phyloP scores from a whole-genome alignment of 169 alveolate species.

The Cryptosporidium canis region DNA sequence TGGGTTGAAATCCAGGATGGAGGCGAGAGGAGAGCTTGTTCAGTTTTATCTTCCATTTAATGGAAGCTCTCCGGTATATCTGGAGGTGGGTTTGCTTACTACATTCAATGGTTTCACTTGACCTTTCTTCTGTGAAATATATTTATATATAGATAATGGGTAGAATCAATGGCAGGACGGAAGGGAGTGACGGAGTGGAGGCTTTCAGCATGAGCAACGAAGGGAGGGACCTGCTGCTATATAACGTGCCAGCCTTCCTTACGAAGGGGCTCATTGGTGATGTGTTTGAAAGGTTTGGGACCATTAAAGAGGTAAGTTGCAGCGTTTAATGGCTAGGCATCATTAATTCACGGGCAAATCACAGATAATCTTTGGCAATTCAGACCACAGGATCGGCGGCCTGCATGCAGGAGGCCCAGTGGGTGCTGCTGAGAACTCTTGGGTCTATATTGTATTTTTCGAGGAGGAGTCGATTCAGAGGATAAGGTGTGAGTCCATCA shows the following conservation, averaged over 20 bases:
- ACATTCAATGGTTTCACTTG: not conserved
- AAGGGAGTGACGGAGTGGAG: not conserved
- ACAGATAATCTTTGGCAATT: not conserved
- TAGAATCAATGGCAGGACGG: not conserved
- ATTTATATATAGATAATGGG: constrained; percentile 28
- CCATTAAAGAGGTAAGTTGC: constrained; percentile 50
- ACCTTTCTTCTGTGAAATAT: not conserved
- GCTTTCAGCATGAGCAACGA: not conserved
- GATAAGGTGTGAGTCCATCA: constrained; percentile 3
- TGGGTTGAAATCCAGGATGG: not conserved
- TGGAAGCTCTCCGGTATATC: constrained; percentile 8
- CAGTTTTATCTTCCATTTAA: constrained; percentile 27
- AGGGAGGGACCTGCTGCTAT: not conserved
- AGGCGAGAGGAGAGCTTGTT: constrained; percentile 17
- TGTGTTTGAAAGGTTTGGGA: constrained; percentile 25
- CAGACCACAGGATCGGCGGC: not conserved
- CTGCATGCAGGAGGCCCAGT: not conserved
- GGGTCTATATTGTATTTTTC: constrained; percentile 38
- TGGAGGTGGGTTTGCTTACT: constrained; percentile 41
- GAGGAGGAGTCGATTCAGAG: constrained; percentile 12
- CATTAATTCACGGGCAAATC: not conserved
- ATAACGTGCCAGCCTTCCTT: not conserved
- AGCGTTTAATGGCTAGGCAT: not conserved
- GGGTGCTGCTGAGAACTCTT: not conserved
- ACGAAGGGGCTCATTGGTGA: not conserved